Evolutionary conservation across 768 basidiomycete genomes (phyloP), one percentile per base, ranked within the genome.

Genomic region (Hypholoma sublateritium): DNA sequence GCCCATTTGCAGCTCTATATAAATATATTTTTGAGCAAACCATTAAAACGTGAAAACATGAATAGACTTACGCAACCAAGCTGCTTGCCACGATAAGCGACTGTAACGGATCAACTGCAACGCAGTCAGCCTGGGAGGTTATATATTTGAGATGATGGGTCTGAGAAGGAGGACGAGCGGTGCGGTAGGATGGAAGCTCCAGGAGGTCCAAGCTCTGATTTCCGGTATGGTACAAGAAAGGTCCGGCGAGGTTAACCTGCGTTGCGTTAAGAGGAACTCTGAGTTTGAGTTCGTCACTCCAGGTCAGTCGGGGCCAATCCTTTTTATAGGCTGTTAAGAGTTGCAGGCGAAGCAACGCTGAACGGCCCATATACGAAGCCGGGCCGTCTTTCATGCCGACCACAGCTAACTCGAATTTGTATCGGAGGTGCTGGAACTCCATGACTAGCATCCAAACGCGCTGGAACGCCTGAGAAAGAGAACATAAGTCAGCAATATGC

Each of bases 351-450:
- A 70, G 67, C 41, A 72, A 62, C 35, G 76, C 72, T 11, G 78
- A 69, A 14, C 72, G 70, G 36, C 68, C 68, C 35, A 71, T 66
- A 59, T 75, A 68, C 28, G 77, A 68, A 35, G 72, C 74, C 17
- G 75, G 71, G 5, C 82, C 82, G 63, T 82, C 80, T 61, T 74
- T 74, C 80, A 82, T 81, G 39, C 80, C 81, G 55, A 76, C 67
- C 19, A 77, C 50, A 16, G 77, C 80, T 25, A 84, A 70, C 60
- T 82, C 81, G 60, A 76, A 76, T 46, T 72, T 75, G 67, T 84
- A 84, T 28, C 74, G 75, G 57, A 84, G 76, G 21, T 74, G 73
- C 47, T 79, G 74, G 63, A 76, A 77, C 36, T 76, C 75, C 75
- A 76, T 76, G 41, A 78, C 76, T 42, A 80, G 72, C 48, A 61